Evolutionary conservation across 2,329 filamentous ascomycete genomes (phyloP), one percentile per base, ranked within the genome.

Genomic region (Claviceps arundinis): DNA sequence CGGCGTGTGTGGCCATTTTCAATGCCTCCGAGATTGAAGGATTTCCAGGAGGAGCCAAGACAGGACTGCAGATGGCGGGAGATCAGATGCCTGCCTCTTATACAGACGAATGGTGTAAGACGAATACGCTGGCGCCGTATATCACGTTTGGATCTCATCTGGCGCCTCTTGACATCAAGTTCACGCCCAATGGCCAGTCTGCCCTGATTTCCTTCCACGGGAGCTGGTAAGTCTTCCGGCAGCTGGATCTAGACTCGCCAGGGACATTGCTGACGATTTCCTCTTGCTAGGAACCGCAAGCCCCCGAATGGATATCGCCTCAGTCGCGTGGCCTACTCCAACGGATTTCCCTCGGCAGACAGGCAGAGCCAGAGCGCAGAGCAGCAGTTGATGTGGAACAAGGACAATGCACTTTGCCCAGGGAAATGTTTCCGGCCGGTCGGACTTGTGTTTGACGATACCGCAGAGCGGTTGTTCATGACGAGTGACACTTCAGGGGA

Each of bases 201-300:
- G 80, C 78, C 2, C 84, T 75, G 65, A 68, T 86, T 26, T 69
- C 78, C 0, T 81, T 84, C 62, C 81, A 84, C 60, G 81, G 81
- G 11, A 81, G 75, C 62, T 84, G 81, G 64, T 64, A 44, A 43
- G 41, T 16, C 24, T 41, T 34, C 30, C 30, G 8, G 30, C 9
- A 34, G 9, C 40, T 17, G 40, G 24, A 24, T 24, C 4, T 24
- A 24, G 24, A 17, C 30, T 34, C 30, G 30, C 9, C 30, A 11
- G 30, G n/a, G 40, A n/a, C 14, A 8, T 19, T 44, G 47, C 51
- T 53, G 47, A 50, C 38, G 22, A 4, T 17, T 17, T 11, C 14
- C 7, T 17, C 9, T 16, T 8, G 6, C 24, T n/a, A 64, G 62
- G 63, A 66, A 68, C 56, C 64, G 63, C 17, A 47, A 60, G 19